A percentile compares a stretch with the other conserved stretches of the same genome.
Evolutionary conservation across 1,284 basidiomycete genomes (phyloP).

Genomic region (Moniliella sp.): DNA sequence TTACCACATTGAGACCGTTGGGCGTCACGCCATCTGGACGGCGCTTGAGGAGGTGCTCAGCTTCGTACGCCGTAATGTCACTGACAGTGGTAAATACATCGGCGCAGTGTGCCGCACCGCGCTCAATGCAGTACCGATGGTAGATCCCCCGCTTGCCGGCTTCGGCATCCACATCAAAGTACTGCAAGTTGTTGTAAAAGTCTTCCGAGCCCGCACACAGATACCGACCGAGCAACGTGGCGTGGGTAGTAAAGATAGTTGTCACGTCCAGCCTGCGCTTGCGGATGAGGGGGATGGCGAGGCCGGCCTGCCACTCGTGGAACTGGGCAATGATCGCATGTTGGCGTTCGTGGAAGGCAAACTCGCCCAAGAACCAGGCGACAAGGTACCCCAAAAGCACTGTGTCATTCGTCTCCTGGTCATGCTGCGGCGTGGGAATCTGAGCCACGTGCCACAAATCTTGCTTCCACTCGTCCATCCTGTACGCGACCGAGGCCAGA

Average conservation of each 20-base stretch:
- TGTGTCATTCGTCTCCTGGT: conserved; percentile 95
- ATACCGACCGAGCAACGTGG: conserved; percentile 90
- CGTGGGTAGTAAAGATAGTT: conserved; percentile 82
- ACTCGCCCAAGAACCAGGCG: conserved; percentile 98
- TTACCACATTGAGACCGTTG: conserved; percentile 91
- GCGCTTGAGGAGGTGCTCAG: conserved; percentile 81
- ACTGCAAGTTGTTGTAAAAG: conserved; percentile 97
- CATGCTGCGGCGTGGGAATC: conserved; percentile 80
- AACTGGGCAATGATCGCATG: conserved; percentile 85
- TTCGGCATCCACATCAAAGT: conserved; percentile 97
- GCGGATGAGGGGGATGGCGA: conserved; percentile 81
- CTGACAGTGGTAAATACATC: conserved; percentile 96
- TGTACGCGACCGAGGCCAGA: conserved; percentile 61
- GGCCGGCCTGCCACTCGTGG: conserved; percentile 96
- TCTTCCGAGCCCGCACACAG: conserved; percentile 90
- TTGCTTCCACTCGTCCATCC: conserved; percentile 90
- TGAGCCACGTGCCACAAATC: conserved; percentile 95
- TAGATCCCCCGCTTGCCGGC: conserved; percentile 89
- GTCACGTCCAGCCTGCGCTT: conserved; percentile 93
- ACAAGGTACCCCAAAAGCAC: conserved; percentile 95
- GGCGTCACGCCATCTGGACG: conserved; percentile 85
- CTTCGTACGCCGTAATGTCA: conserved; percentile 77
- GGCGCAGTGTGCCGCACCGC: conserved; percentile 74
- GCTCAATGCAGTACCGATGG: conserved; percentile 80
- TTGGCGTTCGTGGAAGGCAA: conserved; percentile 53